Conservation (phyloP, 2,329 filamentous ascomycete genomes). For the Lachnellula occidentalis region DNA sequence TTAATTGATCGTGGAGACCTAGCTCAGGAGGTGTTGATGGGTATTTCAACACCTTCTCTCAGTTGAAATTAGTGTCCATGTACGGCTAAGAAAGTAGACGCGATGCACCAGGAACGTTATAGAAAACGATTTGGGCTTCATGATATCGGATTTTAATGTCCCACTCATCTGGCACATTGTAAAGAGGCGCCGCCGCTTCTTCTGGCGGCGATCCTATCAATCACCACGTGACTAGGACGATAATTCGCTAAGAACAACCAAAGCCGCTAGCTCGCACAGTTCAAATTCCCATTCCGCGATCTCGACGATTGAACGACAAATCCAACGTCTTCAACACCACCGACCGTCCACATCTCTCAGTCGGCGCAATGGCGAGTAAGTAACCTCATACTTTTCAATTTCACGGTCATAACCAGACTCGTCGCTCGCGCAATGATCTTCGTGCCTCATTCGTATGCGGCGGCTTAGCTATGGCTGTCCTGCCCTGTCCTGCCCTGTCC, state of each 20-base stretch:
- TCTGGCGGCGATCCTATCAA: background rate
- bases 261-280: background rate
- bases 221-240: background rate
- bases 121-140: too few species aligned
- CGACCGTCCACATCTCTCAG: conserved; percentile 6
- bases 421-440: background rate
- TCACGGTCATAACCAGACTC: background rate
- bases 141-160: too few species aligned
- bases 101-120: too few species aligned
- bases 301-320: background rate
- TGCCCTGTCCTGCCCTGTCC: too few species aligned
- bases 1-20: too few species aligned
- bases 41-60: too few species aligned
- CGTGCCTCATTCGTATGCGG: background rate
- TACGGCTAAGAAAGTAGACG: too few species aligned
- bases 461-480: background rate
- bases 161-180: too few species aligned
- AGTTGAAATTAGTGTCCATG: too few species aligned
- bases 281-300: background rate
- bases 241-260: background rate
- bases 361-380: conserved; percentile 65
- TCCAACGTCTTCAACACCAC: background rate
- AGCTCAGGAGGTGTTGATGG: too few species aligned
- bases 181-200: too few species aligned
- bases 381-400: conserved; percentile 26